A percentile compares a stretch with the other conserved stretches of the same genome.
These are phyloP conservation scores for Yarrowia sp. DNA, from an alignment of 805 yeast species.

Conservation along the genomic window DNA sequence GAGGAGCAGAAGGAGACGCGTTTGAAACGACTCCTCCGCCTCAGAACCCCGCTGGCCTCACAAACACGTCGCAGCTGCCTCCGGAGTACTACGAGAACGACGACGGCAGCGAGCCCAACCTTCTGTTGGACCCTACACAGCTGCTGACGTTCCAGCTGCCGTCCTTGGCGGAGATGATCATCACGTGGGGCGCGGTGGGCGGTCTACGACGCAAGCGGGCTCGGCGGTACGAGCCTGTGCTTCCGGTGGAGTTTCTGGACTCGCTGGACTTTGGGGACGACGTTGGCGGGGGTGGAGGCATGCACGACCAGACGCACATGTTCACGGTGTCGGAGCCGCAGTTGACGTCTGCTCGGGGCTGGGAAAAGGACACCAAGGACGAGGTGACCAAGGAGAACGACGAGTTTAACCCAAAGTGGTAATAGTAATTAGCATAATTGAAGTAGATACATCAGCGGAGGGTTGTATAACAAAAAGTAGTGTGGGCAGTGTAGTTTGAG, in stretches of 20 bases:
- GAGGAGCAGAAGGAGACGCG: neutral
- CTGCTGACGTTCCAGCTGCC: slow-evolving; percentile 61
- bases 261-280: slow-evolving; percentile 21
- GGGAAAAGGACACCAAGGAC: slow-evolving; percentile 13
- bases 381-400: slow-evolving; percentile 21
- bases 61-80: slow-evolving; percentile 16
- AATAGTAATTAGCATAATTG: neutral
- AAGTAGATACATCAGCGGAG: too few relatives aligned
- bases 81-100: slow-evolving; percentile 29
- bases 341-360: neutral
- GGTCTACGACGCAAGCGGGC: slow-evolving; percentile 56
- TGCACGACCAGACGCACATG: neutral
- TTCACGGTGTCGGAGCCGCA: slow-evolving; percentile 9
- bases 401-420: slow-evolving; percentile 24
- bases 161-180: slow-evolving; percentile 66
- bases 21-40: slow-evolving; percentile 19
- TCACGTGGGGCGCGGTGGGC: slow-evolving; percentile 70
- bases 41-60: slow-evolving; percentile 4
- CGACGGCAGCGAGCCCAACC: slow-evolving; percentile 33
- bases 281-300: neutral
- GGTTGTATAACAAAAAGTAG: neutral
- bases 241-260: slow-evolving; percentile 70
- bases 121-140: slow-evolving; percentile 39
- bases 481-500: too few relatives aligned
- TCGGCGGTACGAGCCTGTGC: slow-evolving; percentile 61